Evolutionary conservation across 2,329 filamentous ascomycete genomes (phyloP), one percentile per base, ranked within the genome.

Genomic region (Colletotrichum liaoningense): DNA sequence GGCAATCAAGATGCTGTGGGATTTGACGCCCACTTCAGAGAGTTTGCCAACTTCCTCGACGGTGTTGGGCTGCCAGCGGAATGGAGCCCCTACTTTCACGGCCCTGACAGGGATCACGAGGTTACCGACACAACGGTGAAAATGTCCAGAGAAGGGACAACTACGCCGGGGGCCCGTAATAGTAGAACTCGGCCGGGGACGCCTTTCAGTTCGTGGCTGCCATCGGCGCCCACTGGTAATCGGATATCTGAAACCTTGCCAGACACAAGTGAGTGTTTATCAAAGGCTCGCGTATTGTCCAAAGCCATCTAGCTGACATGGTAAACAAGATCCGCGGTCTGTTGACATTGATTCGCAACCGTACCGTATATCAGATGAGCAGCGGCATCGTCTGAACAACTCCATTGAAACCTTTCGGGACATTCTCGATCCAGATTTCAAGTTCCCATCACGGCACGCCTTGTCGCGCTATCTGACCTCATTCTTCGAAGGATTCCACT

Each of bases 41-140:
- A 83, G 12, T 84, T 84, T 68, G 81, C 82, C 59, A 79, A 79
- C 46, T 84, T 84, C 38, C 78, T 84, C 2, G 82, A 83, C 6
- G 81, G 82, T 3, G 78, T 83, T 5, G 81, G 82, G 0, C 75
- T 84, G 12, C 81, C 82, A 4, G 79, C 82, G 1, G 81, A 83
- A 75, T 83, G 82, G 82, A 82, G 81, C 60, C 82, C 82, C 0
- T 83, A 82, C 67, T 81, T 84, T 56, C 75, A 82, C 12, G 77
- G 77, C 5, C 77, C 77, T 19, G 75, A 77, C 26, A 69, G 75
- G 28, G 73, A 76, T 30, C 70, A 79, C 4, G 76, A 77, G 3
- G 56, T 76, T 8, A 30, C 78, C 2, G 79, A 80, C 46, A 69
- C 77, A n/a, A 64, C 68, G 5, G 52, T 77, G 46, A 72, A 72